Conservation (phyloP, 805 yeast genomes). For the Metschnikowia dekortorum region DNA sequence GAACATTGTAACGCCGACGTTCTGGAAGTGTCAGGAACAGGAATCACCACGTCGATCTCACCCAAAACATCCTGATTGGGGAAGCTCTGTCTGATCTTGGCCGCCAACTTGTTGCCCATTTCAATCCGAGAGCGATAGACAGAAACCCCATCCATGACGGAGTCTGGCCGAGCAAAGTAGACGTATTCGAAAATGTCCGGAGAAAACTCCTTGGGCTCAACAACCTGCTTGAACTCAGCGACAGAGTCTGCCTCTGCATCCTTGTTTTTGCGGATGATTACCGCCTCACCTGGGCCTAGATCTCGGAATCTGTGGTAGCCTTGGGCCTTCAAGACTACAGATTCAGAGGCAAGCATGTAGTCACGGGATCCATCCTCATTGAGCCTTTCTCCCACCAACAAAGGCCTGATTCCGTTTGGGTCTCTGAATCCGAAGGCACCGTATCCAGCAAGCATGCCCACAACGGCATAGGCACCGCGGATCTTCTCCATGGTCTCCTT, state of each 20-base stretch:
- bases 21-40: constrained; percentile 98
- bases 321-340: constrained; percentile 91
- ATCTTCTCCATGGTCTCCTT: constrained; percentile 74
- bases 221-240: constrained; percentile 87
- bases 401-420: constrained; percentile 94
- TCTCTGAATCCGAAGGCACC: constrained; percentile 95
- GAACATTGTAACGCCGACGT: constrained; percentile 93
- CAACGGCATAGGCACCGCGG: constrained; percentile 97
- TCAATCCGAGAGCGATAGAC: constrained; percentile 89
- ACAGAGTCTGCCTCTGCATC: constrained; percentile 27
- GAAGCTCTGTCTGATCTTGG: constrained; percentile 48
- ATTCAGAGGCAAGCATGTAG: constrained; percentile 93
- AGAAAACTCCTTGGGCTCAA: constrained; percentile 69
- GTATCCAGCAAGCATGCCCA: constrained; percentile 92
- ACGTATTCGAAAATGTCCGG: constrained; percentile 98
- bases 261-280: constrained; percentile 77
- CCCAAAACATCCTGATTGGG: constrained; percentile 40
- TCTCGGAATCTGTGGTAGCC: constrained; percentile 79
- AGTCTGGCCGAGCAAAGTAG: constrained; percentile 96
- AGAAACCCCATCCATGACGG: constrained; percentile 93
- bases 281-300: constrained; percentile 92
- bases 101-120: constrained; percentile 90
- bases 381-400: constrained; percentile 77
- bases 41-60: constrained; percentile 88
- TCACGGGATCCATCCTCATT: constrained; percentile 67